Base-by-base conservation (phyloP, 306 rosid species). In the Nissolia schottii region DNA sequence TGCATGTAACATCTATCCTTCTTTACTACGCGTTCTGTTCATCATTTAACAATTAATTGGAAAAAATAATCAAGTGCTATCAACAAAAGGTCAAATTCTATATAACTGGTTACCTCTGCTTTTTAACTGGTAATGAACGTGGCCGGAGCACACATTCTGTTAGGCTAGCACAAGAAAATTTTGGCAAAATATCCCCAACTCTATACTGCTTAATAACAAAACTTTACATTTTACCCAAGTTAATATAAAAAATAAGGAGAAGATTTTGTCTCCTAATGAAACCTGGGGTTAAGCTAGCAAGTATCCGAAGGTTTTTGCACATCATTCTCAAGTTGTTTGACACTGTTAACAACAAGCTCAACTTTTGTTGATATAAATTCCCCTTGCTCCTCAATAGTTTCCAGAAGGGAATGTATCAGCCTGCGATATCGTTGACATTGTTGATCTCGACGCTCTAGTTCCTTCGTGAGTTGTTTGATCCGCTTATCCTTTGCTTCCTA, bases 401-500 rank as follows among this genome's bases (percentile, higher is more conserved):
- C 68, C 65, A 73, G 46, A 19, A 85, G 83, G 38, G 77, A 29
- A 67, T 53, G 29, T 53, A 74, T 61, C 13, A 28, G 68, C 35
- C 12, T 45, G 7, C 72, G 81, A 56, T 77, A 65, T 14, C 25
- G 67, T 63, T 61, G 64, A 45, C 89, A 82, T 65, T 43, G 29
- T 7, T 25, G 76, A 29, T 85, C 79, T 62, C 59, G 72, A 56
- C 18, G 63, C 81, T 74, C 73, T 2, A 84, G 82, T 58, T 84
- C 82, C 75, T 18, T 11, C 0, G 53, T 76, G 32, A 82, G 84
- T 41, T 76, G 49, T 34, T 56, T 82, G 45, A 76, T 85, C 69
- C 51, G 81, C 79, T 23, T 64, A 76, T 85, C 86, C 68, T 68
- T 57, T 12, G 68, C 23, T 7, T 77, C 84, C 84, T 82, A 53